A percentile compares a stretch with the other conserved stretches of the same genome.
These are phyloP conservation scores for Podaxis sp. DNA, from an alignment of 768 basidiomycete species.

Conservation along the genomic window DNA sequence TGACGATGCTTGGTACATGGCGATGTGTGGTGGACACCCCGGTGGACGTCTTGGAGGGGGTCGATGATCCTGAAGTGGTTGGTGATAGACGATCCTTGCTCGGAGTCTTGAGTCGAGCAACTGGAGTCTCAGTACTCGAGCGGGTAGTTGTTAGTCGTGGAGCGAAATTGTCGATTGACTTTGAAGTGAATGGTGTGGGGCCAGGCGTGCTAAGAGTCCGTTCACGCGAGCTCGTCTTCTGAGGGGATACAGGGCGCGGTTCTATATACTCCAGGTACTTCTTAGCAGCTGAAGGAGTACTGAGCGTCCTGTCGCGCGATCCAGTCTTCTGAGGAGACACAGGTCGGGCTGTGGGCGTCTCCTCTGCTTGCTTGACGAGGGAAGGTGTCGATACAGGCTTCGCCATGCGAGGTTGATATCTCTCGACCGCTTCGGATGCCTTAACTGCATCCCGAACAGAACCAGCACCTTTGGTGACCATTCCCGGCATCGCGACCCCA, in stretches of 20 bases:
- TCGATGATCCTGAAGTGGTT: slow-evolving; percentile 17
- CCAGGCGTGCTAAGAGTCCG: slow-evolving; percentile 52
- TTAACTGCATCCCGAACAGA: slow-evolving; percentile 13
- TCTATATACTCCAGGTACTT: slow-evolving; percentile 32
- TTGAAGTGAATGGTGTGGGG: slow-evolving; percentile 16
- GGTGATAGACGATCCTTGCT: neutral
- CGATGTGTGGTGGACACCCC: slow-evolving; percentile 26
- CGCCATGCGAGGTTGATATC: slow-evolving; percentile 18
- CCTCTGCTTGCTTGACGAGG: neutral
- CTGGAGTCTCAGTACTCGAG: neutral
- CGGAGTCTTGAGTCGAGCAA: slow-evolving; percentile 1
- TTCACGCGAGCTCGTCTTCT: slow-evolving; percentile 43
- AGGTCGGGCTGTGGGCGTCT: slow-evolving; percentile 5
- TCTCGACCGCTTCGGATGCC: slow-evolving; percentile 17
- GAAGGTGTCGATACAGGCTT: slow-evolving; percentile 8
- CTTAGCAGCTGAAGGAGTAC: slow-evolving; percentile 21
- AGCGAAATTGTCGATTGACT: neutral
- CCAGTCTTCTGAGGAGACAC: slow-evolving; percentile 17
- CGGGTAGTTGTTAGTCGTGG: neutral
- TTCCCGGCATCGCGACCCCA: slow-evolving; percentile 76
- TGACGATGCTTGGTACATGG: slow-evolving; percentile 20
- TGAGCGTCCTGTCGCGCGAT: slow-evolving; percentile 13
- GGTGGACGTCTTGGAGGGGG: slow-evolving; percentile 17
- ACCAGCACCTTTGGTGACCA: slow-evolving; percentile 34
- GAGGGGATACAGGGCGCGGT: slow-evolving; percentile 35